Conservation (phyloP, 805 yeast genomes). For the Candida hispaniensis region DNA sequence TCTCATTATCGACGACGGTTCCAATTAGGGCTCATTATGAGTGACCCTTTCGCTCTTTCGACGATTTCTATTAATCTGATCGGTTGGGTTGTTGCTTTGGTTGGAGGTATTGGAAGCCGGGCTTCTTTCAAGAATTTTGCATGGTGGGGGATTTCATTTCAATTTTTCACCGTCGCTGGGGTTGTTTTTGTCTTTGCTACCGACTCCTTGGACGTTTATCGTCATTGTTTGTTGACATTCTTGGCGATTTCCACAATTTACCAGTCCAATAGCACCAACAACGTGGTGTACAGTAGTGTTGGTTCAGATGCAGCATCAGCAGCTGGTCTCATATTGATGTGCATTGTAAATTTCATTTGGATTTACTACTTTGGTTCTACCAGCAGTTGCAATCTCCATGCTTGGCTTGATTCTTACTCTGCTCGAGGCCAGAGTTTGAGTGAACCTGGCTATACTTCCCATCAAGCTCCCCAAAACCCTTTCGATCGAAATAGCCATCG, state of each 20-base stretch:
- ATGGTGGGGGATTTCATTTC: conserved; percentile 94
- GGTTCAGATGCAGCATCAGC: conserved; percentile 74
- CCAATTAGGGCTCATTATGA: conserved; percentile 37
- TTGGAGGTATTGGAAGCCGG: conserved; percentile 63
- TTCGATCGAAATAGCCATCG: no score
- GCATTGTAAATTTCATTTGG: conserved; percentile 79
- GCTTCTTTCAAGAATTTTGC: conserved; percentile 63
- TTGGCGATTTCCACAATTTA: conserved; percentile 69
- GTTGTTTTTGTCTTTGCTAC: conserved; percentile 43
- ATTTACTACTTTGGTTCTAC: conserved; percentile 83
- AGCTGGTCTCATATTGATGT: conserved; percentile 78
- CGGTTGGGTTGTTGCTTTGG: conserved; percentile 83
- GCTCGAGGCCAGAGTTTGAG: conserved; percentile 26
- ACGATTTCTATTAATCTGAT: conserved; percentile 53
- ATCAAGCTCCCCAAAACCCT: not conserved
- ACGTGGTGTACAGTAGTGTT: conserved; percentile 56
- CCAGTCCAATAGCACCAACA: conserved; percentile 73
- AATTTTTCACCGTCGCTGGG: conserved; percentile 50
- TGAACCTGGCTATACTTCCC: not conserved
- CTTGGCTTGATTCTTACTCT: conserved; percentile 75
- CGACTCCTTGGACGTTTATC: conserved; percentile 60
- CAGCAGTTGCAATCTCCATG: conserved; percentile 75
- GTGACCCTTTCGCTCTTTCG: conserved; percentile 83
- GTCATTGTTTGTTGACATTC: conserved; percentile 40
- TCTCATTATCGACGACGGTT: conserved; percentile 15